Base-by-base conservation (phyloP, 352 stramenopile genomes). In the Phytophthora ramorum region DNA sequence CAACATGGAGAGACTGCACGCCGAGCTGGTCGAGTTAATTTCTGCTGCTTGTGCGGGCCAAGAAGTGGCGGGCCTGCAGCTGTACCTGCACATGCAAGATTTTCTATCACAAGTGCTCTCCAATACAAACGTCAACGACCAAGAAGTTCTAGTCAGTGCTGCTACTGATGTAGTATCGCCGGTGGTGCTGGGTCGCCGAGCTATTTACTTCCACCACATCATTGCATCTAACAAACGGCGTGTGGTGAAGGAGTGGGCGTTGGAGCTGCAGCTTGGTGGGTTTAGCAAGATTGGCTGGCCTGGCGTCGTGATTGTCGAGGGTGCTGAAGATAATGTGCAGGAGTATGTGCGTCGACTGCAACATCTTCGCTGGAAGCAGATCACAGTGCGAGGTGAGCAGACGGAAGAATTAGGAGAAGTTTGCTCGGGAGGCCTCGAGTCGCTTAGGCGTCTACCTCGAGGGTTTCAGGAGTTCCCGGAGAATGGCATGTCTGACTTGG, bases 181-280 rank as follows among this genome's bases (percentile, higher is more conserved):
- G 6, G 19, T 61, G 26, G 60, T 82, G n/a, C 58, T 95, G 13
- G 86, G 84, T 10, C 74, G 86, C 12, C 77, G 86, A 8, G 81
- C 83, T 32, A 95, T 95, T 51, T 95, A 93, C 67, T 91, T 93
- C 58, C 86, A 95, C 70, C 86, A 95, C 66, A 93, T 93, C 61
- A 93, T 93, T 60, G 83, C 81, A 6, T 55, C 69, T 13, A 90
- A 69, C 43, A 95, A 95, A 64, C 79, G 82, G 3, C 81, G 76
- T 38, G 83, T 91, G 3, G 69, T 95, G 19, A 83, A 80, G 41
- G 83, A 95, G 38, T 93, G 79, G 83, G 87, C 87, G 5, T 38
- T 73, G 1, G 87, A 95, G 65, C 71, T 93, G 24, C 32, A 71
- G 19, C 83, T 95, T 9, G 69, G 82, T 8, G 87, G 83, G 7